Evolutionary conservation across 2,329 filamentous ascomycete species (phyloP).

Genomic region (Huntiella bhutanensis): DNA sequence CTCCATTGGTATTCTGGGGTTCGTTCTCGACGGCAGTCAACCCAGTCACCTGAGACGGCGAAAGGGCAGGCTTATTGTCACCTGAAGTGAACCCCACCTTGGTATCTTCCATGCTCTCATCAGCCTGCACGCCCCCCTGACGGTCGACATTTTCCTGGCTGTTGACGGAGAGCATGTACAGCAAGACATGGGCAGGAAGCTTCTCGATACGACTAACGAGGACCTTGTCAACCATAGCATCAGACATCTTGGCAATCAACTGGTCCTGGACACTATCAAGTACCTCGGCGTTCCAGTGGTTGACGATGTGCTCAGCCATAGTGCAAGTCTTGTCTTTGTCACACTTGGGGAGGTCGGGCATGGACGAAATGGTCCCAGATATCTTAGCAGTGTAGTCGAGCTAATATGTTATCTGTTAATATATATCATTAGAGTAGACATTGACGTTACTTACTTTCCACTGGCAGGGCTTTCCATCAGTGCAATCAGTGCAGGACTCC

Average conservation of each 20-base stretch:
- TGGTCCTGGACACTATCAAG: slow-evolving; percentile 26
- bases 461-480: no score
- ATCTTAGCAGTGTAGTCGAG: no score
- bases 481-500: no score
- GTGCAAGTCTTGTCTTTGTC: slow-evolving; percentile 24
- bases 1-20: not conserved
- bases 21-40: not conserved
- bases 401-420: no score
- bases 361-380: no score
- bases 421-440: no score
- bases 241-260: slow-evolving; percentile 32
- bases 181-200: slow-evolving; percentile 33
- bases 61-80: no score
- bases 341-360: slow-evolving; percentile 22
- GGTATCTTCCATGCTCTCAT: slow-evolving; percentile 4
- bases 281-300: slow-evolving; percentile 15
- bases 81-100: slow-evolving; percentile 17
- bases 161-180: slow-evolving; percentile 27
- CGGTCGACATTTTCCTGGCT: no score
- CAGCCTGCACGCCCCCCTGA: slow-evolving; percentile 16
- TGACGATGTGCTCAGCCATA: slow-evolving; percentile 24
- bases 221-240: slow-evolving; percentile 30
- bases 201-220: slow-evolving; percentile 32
- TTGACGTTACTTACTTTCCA: slow-evolving; percentile 16
- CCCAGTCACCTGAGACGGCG: no score